These are phyloP conservation scores for Lepidium didymum DNA, from an alignment of 345 rosid species.

Conservation along the genomic window DNA sequence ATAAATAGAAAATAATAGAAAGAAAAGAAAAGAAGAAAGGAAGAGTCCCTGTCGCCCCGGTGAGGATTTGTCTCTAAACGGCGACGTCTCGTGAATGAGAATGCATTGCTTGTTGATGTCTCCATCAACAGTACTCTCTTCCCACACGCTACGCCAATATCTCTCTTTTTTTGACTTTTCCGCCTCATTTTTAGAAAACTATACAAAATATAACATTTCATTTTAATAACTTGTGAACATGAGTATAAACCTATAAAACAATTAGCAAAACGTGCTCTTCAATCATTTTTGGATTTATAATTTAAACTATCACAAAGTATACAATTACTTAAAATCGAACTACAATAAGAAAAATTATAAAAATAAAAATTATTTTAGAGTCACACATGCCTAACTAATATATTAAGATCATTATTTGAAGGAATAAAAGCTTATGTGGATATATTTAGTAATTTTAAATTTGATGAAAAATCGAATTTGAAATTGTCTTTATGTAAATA, in stretches of 20 bases:
- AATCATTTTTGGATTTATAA: background rate
- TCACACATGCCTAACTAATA: no score
- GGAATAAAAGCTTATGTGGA: no score
- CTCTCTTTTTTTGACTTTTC: slow-evolving; percentile 21
- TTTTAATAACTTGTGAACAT: background rate
- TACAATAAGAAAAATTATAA: no score
- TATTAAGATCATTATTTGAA: no score
- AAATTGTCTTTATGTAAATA: no score
- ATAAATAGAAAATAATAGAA: no score
- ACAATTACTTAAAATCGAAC: no score
- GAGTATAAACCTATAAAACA: background rate
- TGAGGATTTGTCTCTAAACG: slow-evolving; percentile 18
- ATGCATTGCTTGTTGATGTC: slow-evolving; percentile 7
- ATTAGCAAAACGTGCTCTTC: background rate
- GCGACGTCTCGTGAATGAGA: slow-evolving; percentile 22
- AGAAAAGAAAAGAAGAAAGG: background rate
- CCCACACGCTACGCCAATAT: slow-evolving; percentile 28
- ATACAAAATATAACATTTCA: background rate
- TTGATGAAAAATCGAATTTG: no score
- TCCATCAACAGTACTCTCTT: slow-evolving; percentile 9
- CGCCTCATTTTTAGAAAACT: background rate
- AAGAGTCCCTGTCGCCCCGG: slow-evolving; percentile 16
- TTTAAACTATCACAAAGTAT: no score
- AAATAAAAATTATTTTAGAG: no score
- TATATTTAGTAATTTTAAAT: no score